Evolutionary conservation across 306 rosid genomes (phyloP), one percentile per base, ranked within the genome.

Genomic region (Cicer cuneatum): DNA sequence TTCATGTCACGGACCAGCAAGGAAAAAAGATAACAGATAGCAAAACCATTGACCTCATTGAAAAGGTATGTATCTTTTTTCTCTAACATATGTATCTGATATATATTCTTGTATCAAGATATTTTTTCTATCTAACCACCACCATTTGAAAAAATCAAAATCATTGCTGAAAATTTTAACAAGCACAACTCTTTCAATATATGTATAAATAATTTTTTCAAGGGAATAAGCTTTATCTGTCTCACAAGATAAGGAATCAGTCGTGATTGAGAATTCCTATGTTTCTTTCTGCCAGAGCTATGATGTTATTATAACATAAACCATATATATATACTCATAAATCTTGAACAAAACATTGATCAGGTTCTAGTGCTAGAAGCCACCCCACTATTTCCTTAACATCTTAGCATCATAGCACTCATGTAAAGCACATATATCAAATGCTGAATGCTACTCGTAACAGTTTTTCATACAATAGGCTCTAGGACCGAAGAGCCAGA

Each of bases 1-100:
- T 90, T 80, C 93, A 88, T 78, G 96, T 88, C 73, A 90, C 96
- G 37, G 96, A 90, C 82, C 96, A 90, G 61, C 91, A 86, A 80
- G 96, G 96, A 71, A 83, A 83, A 69, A 87, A 88, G 87, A 70
- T 90, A 66, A 83, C 87, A 52, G 96, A 90, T 75, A 74, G 67
- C 41, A 89, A 85, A 76, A 85, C 86, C 41, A 89, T 89, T 10
- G 92, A 87, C 48, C 82, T 78, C 82, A 87, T 91, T 71, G 97
- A 87, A 79, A 89, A 91, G 97, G 93, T 87, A 89, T 47, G 11
- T 7, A 37, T 66, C 73, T 83, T 69, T 60, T 79, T 70, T n/a
- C 58, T 78, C 64, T 73, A 62, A 47, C 67, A 8, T 19, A 39
- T 56, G 13, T 24, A 15, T 52, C 14, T 6, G 76, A 16, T 33